Conservation (phyloP, 148 eudicot species). For the Rhododendron kiyosumense region DNA sequence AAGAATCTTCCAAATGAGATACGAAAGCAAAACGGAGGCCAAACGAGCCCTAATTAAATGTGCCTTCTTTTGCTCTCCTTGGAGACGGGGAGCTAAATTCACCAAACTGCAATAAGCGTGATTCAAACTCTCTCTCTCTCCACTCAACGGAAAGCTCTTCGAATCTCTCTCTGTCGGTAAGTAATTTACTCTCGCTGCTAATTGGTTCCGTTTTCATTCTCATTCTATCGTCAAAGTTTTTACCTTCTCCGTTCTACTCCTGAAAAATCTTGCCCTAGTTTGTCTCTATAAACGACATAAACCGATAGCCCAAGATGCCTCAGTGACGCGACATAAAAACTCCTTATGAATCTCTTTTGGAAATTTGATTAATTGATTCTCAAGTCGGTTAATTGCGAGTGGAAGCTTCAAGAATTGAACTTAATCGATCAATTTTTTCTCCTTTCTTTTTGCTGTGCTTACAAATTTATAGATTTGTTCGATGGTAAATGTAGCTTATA, state of each 20-base stretch:
- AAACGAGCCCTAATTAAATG: slow-evolving; percentile 27
- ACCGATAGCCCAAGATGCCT: not conserved
- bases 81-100: slow-evolving; percentile 16
- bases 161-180: not conserved
- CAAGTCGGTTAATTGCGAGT: not conserved
- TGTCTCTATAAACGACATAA: not conserved
- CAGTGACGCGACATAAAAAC: too few relatives aligned
- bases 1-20: not conserved
- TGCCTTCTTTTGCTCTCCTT: slow-evolving; percentile 10
- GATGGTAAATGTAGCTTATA: not conserved
- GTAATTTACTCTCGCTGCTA: not conserved
- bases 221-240: not conserved
- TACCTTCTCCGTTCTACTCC: not conserved
- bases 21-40: not conserved
- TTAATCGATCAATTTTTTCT: not conserved
- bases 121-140: not conserved
- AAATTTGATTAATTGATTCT: not conserved
- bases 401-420: not conserved
- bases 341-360: not conserved
- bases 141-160: not conserved
- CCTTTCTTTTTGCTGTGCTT: not conserved
- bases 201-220: not conserved
- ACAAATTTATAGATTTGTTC: not conserved
- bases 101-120: not conserved
- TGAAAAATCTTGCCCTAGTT: not conserved